A percentile compares a stretch with the other conserved stretches of the same genome.
phyloP scores from a whole-genome alignment of 306 rosid species.

The Acmispon strigosus region DNA sequence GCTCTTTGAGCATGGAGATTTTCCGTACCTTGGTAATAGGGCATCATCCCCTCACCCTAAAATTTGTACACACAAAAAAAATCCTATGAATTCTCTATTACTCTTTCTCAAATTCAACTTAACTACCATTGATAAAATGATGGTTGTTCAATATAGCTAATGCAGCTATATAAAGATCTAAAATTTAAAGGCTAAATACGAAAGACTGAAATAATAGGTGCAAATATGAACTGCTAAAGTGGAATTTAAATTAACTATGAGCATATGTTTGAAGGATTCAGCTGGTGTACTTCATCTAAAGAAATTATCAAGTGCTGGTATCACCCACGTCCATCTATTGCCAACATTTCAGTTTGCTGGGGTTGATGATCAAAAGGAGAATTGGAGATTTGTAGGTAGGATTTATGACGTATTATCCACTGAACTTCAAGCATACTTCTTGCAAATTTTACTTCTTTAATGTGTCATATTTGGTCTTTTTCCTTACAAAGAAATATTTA shows the following conservation, averaged over 20 bases:
- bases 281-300: slow-evolving; percentile 71
- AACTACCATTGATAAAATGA: neutral
- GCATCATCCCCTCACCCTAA: too few species aligned
- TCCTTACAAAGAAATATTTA: too few species aligned
- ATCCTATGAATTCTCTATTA: neutral
- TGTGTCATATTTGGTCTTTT: neutral
- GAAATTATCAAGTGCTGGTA: slow-evolving; percentile 79
- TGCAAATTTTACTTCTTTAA: slow-evolving; percentile 2
- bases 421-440: neutral
- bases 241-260: slow-evolving; percentile 19
- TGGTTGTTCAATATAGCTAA: neutral
- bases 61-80: too few species aligned
- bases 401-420: slow-evolving; percentile 2
- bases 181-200: neutral
- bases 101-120: neutral
- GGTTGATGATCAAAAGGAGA: slow-evolving; percentile 80
- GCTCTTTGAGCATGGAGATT: too few species aligned
- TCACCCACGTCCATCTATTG: slow-evolving; percentile 82
- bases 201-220: slow-evolving; percentile 4
- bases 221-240: neutral
- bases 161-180: neutral
- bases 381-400: slow-evolving; percentile 76
- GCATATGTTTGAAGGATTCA: slow-evolving; percentile 58
- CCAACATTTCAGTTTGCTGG: slow-evolving; percentile 88
- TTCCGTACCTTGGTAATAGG: too few species aligned